Conservation (phyloP, 2,329 filamentous ascomycete genomes). For the Exophiala calicioides region DNA sequence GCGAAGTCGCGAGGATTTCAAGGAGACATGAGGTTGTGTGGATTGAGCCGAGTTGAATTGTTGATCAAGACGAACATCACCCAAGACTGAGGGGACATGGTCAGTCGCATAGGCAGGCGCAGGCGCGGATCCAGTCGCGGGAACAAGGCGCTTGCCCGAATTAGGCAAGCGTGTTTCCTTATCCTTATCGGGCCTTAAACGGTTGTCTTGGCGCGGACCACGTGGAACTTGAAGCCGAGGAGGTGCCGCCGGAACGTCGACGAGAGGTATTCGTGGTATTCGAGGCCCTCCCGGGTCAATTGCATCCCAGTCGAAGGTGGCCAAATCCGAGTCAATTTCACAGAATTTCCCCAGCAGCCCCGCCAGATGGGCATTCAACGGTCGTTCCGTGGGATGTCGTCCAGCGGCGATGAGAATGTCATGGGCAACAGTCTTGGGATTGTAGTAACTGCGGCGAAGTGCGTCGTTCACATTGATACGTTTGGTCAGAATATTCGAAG, state of each 20-base stretch:
- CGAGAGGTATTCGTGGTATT: conserved; percentile 32
- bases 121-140: neutral
- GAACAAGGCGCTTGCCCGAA: conserved; percentile 25
- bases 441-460: conserved; percentile 54
- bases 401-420: conserved; percentile 64
- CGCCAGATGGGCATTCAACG: conserved; percentile 62
- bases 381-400: conserved; percentile 60
- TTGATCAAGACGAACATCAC: too few species aligned
- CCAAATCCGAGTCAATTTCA: conserved; percentile 53
- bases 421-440: conserved; percentile 62
- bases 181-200: neutral
- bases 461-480: conserved; percentile 44
- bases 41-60: too few species aligned
- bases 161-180: conserved; percentile 19
- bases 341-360: conserved; percentile 45
- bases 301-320: conserved; percentile 62
- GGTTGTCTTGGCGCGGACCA: conserved; percentile 16
- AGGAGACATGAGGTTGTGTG: too few species aligned
- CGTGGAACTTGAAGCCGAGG: conserved; percentile 29
- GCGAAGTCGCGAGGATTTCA: too few species aligned
- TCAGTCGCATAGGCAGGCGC: neutral
- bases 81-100: too few species aligned
- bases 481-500: conserved; percentile 41
- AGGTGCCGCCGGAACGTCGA: conserved; percentile 31
- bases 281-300: conserved; percentile 58